Evolutionary conservation across 768 basidiomycete species (phyloP).

Genomic region (Rhodotorula toruloides): DNA sequence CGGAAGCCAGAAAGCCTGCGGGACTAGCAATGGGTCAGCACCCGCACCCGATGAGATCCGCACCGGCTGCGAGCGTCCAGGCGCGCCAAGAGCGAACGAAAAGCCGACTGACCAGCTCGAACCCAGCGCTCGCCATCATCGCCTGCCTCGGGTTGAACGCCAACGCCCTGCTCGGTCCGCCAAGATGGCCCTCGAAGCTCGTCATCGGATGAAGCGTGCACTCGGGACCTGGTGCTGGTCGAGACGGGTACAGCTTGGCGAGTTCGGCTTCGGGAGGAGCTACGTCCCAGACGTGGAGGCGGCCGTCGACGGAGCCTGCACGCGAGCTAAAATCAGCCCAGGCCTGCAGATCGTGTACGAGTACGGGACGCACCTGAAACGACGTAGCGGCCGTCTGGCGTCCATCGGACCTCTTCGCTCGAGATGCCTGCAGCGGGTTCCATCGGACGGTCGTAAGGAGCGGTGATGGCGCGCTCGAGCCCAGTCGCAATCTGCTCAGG

Average conservation of each 20-base stretch:
- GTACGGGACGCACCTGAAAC: constrained; percentile 60
- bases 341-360: not conserved
- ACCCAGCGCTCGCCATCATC: constrained; percentile 64
- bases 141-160: constrained; percentile 81
- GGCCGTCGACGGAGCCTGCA: constrained; percentile 58
- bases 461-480: constrained; percentile 61
- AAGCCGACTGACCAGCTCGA: constrained; percentile 62
- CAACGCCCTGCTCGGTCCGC: constrained; percentile 73
- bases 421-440: constrained; percentile 70
- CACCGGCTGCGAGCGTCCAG: not conserved
- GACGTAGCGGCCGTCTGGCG: constrained; percentile 86
- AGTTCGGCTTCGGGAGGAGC: constrained; percentile 47
- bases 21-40: constrained; percentile 36
- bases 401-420: constrained; percentile 91
- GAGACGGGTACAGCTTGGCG: constrained; percentile 46
- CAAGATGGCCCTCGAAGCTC: constrained; percentile 67
- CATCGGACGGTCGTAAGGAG: constrained; percentile 53
- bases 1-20: constrained; percentile 62
- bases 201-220: constrained; percentile 56
- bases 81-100: constrained; percentile 16
- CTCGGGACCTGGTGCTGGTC: constrained; percentile 44
- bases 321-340: not conserved
- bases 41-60: constrained; percentile 49
- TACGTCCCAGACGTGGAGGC: constrained; percentile 80
- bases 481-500: constrained; percentile 54